Percentiles rank a stretch among this genome's conserved stretches.
phyloP scores from a whole-genome alignment of 2,329 filamentous ascomycete genomes.

The Erysiphe pulchra region DNA sequence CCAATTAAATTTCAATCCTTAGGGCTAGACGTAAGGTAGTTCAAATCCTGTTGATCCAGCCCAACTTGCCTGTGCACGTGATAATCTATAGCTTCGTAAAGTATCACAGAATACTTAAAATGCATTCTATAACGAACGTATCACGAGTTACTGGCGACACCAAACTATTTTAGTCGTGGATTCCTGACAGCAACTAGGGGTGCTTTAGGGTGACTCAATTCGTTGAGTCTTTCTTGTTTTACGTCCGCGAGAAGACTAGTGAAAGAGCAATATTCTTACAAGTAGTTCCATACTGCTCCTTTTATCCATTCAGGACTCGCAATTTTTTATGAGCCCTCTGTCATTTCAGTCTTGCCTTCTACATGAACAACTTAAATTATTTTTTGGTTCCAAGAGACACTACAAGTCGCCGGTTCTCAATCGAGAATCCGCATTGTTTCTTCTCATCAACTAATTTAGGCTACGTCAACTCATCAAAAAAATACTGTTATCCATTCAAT shows the following conservation, averaged over 20 bases:
- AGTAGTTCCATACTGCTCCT: too few relatives aligned
- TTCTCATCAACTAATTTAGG: background rate
- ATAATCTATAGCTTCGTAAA: too few relatives aligned
- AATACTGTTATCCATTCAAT: too few relatives aligned
- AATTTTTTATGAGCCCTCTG: too few relatives aligned
- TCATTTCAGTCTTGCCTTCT: too few relatives aligned
- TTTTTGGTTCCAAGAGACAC: background rate
- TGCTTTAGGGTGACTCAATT: background rate
- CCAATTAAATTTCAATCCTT: too few relatives aligned
- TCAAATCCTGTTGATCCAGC: too few relatives aligned
- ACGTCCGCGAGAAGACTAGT: background rate
- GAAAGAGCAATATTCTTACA: background rate
- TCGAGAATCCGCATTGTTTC: background rate
- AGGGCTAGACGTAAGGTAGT: too few relatives aligned
- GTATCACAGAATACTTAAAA: too few relatives aligned
- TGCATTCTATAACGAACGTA: background rate
- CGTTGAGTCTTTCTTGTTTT: background rate
- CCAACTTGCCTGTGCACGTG: too few relatives aligned
- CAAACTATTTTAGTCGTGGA: background rate
- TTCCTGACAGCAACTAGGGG: background rate
- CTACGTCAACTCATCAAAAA: background rate
- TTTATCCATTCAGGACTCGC: too few relatives aligned
- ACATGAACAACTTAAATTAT: background rate
- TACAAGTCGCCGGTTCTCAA: background rate
- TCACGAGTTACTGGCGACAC: background rate